These are phyloP conservation scores for Grosmannia clavigera DNA, from an alignment of 2,329 filamentous ascomycete genomes.

Conservation along the genomic window DNA sequence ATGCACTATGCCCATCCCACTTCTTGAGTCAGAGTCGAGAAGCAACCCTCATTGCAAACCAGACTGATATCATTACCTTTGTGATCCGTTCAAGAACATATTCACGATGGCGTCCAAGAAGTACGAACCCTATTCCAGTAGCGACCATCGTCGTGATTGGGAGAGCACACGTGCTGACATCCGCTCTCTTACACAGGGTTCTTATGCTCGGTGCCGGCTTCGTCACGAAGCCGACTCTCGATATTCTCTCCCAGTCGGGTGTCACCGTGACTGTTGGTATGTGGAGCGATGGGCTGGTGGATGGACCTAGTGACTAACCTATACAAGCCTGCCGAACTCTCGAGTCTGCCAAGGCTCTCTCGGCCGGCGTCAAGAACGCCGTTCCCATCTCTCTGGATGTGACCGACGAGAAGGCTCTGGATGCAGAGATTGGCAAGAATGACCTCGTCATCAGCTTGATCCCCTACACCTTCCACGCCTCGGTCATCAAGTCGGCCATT, in stretches of 20 bases:
- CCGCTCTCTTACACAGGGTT: constrained; percentile 17
- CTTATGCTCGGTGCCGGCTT: constrained; percentile 41
- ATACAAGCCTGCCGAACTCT: constrained; percentile 66
- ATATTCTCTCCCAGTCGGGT: constrained; percentile 48
- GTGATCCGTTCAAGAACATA: neutral
- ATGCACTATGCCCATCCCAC: neutral
- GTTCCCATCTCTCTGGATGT: constrained; percentile 77
- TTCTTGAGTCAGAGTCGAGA: neutral
- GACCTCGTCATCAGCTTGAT: constrained; percentile 75
- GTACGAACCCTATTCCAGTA: neutral
- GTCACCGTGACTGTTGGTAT: constrained; percentile 53
- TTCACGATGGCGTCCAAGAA: constrained; percentile 8
- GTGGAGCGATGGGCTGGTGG: constrained; percentile 9
- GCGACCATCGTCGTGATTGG: neutral
- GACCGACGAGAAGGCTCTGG: constrained; percentile 60
- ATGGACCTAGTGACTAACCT: neutral
- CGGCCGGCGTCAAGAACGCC: constrained; percentile 58
- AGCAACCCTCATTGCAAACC: neutral
- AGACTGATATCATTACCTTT: neutral
- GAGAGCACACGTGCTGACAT: neutral
- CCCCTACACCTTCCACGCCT: constrained; percentile 80
- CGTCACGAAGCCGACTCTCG: constrained; percentile 52
- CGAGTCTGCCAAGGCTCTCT: constrained; percentile 62
- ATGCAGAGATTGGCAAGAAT: constrained; percentile 66
- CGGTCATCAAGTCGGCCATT: constrained; percentile 89